These are phyloP conservation scores for Medicago arabica DNA, from an alignment of 306 rosid species.

Conservation along the genomic window DNA sequence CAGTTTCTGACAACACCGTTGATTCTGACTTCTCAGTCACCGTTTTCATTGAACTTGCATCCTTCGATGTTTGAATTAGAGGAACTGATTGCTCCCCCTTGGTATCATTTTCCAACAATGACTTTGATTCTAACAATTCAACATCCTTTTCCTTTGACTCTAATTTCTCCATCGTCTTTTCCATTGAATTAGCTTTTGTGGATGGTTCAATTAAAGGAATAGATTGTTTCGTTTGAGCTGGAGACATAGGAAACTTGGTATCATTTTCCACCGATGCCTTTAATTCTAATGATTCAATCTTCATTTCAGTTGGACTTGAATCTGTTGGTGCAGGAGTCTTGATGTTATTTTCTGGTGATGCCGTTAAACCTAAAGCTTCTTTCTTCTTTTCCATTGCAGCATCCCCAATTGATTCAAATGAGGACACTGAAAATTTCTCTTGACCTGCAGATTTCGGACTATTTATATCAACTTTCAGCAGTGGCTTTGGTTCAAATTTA, in stretches of 20 bases:
- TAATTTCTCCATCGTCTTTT: constrained; percentile 33
- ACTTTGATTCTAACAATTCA: constrained; percentile 33
- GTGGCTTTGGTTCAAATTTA: constrained; percentile 31
- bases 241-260: not conserved
- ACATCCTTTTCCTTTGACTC: constrained; percentile 39
- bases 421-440: constrained; percentile 11
- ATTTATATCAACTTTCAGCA: constrained; percentile 27
- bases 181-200: constrained; percentile 20
- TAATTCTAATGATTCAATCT: constrained; percentile 45
- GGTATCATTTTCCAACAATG: constrained; percentile 25
- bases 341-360: constrained; percentile 39
- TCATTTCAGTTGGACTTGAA: constrained; percentile 8
- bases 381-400: constrained; percentile 39
- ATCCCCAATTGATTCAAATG: constrained; percentile 33
- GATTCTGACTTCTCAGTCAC: constrained; percentile 39
- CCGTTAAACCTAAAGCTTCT: constrained; percentile 14
- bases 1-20: constrained; percentile 26
- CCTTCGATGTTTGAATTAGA: constrained; percentile 7
- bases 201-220: constrained; percentile 41
- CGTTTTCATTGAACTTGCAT: constrained; percentile 35
- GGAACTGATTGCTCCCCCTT: constrained; percentile 15
- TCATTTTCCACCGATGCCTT: constrained; percentile 27
- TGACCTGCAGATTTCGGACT: constrained; percentile 30
- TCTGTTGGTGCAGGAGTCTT: constrained; percentile 31
- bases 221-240: constrained; percentile 9